Percentiles rank a stretch among this genome's conserved stretches.
phyloP scores from a whole-genome alignment of 345 rosid genomes.

The Salix koriyanagi region DNA sequence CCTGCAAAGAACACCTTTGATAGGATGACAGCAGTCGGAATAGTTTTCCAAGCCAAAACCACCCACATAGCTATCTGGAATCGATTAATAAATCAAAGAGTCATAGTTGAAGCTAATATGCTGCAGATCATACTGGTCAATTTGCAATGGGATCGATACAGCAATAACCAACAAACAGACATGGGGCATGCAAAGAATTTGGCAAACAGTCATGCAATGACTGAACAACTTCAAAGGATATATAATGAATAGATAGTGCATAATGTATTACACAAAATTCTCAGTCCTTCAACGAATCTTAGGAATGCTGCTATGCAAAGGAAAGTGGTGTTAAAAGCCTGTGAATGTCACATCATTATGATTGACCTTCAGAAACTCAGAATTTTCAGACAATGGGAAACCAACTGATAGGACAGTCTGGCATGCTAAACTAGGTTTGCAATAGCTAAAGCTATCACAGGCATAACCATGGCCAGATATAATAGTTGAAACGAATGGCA shows the following conservation, averaged over 20 bases:
- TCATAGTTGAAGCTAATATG: background rate
- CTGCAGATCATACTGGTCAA: background rate
- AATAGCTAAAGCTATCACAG: background rate
- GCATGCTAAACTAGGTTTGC: background rate
- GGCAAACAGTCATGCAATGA: background rate
- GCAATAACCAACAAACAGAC: background rate
- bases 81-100: background rate
- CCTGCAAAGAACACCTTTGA: conserved; percentile 91
- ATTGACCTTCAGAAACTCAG: background rate
- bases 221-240: background rate
- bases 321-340: background rate
- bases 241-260: background rate
- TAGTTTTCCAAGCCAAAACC: conserved; percentile 74
- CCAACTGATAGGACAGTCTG: background rate
- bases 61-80: conserved; percentile 76
- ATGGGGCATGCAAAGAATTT: background rate
- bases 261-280: background rate
- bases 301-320: background rate
- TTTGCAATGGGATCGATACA: background rate
- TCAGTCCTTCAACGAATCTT: background rate
- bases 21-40: conserved; percentile 46
- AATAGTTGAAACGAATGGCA: background rate
- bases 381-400: background rate
- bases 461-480: background rate
- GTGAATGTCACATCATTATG: background rate